These are phyloP conservation scores for Erysimum cheiranthoides DNA, from an alignment of 345 rosid genomes.

Conservation along the genomic window DNA sequence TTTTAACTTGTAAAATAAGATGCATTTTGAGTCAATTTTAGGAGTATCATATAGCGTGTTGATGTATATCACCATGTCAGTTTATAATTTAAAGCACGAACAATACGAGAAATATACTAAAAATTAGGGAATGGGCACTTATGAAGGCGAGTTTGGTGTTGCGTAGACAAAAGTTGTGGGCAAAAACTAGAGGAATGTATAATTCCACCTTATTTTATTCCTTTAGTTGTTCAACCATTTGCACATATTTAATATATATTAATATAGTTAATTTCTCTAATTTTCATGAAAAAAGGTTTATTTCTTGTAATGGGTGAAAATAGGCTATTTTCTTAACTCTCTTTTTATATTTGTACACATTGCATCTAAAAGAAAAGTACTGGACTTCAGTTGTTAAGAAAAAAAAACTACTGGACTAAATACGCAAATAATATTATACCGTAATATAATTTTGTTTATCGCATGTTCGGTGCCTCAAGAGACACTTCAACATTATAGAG, in stretches of 20 bases:
- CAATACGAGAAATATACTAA: neutral
- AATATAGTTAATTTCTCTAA: too few species aligned
- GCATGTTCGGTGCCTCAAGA: conserved; percentile 29
- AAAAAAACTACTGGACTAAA: neutral
- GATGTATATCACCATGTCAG: neutral
- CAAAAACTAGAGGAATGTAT: too few species aligned
- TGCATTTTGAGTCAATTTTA: conserved; percentile 1
- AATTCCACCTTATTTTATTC: too few species aligned
- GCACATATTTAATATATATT: too few species aligned
- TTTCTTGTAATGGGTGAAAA: too few species aligned
- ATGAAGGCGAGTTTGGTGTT: neutral
- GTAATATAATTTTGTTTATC: neutral
- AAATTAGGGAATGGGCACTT: neutral
- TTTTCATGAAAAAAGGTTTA: too few species aligned
- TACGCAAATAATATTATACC: neutral
- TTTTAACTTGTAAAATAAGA: neutral
- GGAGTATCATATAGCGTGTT: conserved; percentile 2
- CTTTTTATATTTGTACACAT: neutral
- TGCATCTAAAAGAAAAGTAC: neutral
- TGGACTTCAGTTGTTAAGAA: neutral
- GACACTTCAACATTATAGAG: conserved; percentile 32
- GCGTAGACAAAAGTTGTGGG: too few species aligned
- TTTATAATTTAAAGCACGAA: neutral
- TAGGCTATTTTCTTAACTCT: neutral
- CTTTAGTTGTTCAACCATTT: too few species aligned